phyloP scores from a whole-genome alignment of 2,329 filamentous ascomycete genomes.

The Bipolaris sorokiniana region DNA sequence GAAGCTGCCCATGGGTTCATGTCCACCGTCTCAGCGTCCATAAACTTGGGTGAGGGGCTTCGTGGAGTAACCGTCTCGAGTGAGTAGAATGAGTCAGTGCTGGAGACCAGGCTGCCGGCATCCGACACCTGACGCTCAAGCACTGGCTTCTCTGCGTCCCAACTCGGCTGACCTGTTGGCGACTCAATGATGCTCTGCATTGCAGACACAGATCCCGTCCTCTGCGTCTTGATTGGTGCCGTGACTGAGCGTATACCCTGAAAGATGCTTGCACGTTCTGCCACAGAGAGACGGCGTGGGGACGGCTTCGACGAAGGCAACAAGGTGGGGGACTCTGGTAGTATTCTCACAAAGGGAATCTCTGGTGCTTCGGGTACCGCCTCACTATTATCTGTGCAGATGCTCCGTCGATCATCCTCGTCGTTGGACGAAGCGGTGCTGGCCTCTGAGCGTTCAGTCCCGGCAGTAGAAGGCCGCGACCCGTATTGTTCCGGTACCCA shows the following conservation, averaged over 20 bases:
- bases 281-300: conserved; percentile 34
- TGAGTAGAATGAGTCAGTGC: conserved; percentile 49
- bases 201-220: conserved; percentile 20
- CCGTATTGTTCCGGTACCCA: conserved; percentile 56
- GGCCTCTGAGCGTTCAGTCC: conserved; percentile 39
- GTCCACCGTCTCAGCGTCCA: conserved; percentile 39
- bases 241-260: conserved; percentile 39
- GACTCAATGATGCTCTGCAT: conserved; percentile 32
- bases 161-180: conserved; percentile 14
- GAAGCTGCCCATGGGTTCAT: conserved; percentile 38
- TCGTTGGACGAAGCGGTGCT: conserved; percentile 41
- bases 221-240: conserved; percentile 23
- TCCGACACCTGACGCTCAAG: conserved; percentile 38
- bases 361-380: conserved; percentile 30
- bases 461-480: conserved; percentile 37
- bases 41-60: conserved; percentile 39
- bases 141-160: conserved; percentile 14
- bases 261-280: conserved; percentile 41
- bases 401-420: conserved; percentile 45
- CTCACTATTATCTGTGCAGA: conserved; percentile 42
- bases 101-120: conserved; percentile 43
- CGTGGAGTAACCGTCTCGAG: conserved; percentile 30
- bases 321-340: conserved; percentile 16
- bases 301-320: conserved; percentile 14
- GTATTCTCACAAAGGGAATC: conserved; percentile 25